Evolutionary conservation across 208 protist species (phyloP).

Genomic region (Leishmania mexicana): DNA sequence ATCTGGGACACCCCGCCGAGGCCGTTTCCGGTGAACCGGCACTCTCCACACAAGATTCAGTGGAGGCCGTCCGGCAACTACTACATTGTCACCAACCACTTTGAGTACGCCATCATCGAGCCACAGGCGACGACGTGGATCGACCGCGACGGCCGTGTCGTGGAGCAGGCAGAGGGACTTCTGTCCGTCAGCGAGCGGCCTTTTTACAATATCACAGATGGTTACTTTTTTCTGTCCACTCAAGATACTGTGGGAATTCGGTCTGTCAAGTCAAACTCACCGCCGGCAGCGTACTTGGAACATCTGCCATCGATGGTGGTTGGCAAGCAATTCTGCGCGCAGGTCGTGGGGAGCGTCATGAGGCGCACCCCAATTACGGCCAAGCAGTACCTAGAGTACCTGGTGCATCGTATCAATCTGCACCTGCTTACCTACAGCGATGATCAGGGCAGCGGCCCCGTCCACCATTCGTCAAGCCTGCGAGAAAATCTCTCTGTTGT

Average conservation of each 20-base stretch:
- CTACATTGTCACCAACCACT: conserved; percentile 68
- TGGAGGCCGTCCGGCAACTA: conserved; percentile 58
- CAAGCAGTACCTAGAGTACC: conserved; percentile 30
- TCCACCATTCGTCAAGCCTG: conserved; percentile 23
- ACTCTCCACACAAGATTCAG: conserved; percentile 18
- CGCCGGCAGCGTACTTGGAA: conserved; percentile 30
- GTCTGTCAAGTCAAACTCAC: conserved; percentile 27
- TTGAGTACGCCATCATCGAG: conserved; percentile 79
- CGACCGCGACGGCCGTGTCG: conserved; percentile 51
- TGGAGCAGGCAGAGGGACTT: conserved; percentile 62
- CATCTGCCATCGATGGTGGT: conserved; percentile 28
- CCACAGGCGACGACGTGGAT: conserved; percentile 82
- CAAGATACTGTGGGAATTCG: conserved; percentile 38
- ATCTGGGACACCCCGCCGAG: conserved; percentile 53
- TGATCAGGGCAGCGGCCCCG: conserved; percentile 9
- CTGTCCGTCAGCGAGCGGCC: conserved; percentile 32
- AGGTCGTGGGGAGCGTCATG: conserved; percentile 22
- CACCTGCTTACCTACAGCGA: conserved; percentile 23
- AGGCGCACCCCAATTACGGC: conserved; percentile 11
- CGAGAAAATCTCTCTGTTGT: conserved; percentile 31
- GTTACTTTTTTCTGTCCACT: conserved; percentile 54
- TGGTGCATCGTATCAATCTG: conserved; percentile 30
- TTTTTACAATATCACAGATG: conserved; percentile 43
- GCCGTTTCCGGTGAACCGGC: conserved; percentile 28
- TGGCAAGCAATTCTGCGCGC: conserved; percentile 32